Evolutionary conservation across 805 yeast genomes (phyloP).

Genomic region (Sugiyamaella mastotermitis): DNA sequence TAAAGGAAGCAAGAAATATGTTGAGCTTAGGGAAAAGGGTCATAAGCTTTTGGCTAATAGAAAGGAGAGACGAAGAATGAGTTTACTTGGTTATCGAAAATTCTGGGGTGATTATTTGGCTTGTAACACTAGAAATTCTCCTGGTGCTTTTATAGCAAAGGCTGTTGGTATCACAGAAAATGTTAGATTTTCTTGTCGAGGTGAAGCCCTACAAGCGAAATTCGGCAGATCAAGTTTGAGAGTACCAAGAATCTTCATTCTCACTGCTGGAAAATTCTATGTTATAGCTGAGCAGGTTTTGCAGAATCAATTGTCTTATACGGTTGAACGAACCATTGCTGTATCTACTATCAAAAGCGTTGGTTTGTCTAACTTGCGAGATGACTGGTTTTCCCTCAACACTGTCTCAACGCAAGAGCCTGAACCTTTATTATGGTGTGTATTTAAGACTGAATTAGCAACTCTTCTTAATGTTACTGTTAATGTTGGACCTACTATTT

Average conservation of each 20-base stretch:
- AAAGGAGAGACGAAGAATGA: constrained; percentile 86
- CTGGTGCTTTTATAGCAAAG: constrained; percentile 67
- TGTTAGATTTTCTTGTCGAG: constrained; percentile 73
- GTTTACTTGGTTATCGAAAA: constrained; percentile 79
- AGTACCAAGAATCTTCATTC: constrained; percentile 61
- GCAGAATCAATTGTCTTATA: constrained; percentile 53
- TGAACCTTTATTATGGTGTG: constrained; percentile 73
- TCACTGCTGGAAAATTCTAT: constrained; percentile 58
- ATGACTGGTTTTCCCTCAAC: constrained; percentile 84
- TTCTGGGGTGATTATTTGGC: constrained; percentile 92
- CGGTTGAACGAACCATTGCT: constrained; percentile 58
- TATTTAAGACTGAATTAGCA: constrained; percentile 83
- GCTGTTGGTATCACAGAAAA: constrained; percentile 62
- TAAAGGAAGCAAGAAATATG: constrained; percentile 74
- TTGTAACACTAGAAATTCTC: constrained; percentile 69
- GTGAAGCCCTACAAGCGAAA: constrained; percentile 75
- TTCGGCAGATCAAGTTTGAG: constrained; percentile 90
- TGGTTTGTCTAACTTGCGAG: constrained; percentile 70
- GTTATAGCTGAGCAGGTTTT: constrained; percentile 68
- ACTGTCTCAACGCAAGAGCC: constrained; percentile 50
- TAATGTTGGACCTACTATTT: constrained; percentile 62
- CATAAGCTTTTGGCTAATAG: constrained; percentile 60
- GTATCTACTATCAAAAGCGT: constrained; percentile 54
- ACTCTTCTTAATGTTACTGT: constrained; percentile 63
- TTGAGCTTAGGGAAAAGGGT: constrained; percentile 82